Evolutionary conservation across 2,329 filamentous ascomycete species (phyloP).

Genomic region (Plenodomus tracheiphilus): DNA sequence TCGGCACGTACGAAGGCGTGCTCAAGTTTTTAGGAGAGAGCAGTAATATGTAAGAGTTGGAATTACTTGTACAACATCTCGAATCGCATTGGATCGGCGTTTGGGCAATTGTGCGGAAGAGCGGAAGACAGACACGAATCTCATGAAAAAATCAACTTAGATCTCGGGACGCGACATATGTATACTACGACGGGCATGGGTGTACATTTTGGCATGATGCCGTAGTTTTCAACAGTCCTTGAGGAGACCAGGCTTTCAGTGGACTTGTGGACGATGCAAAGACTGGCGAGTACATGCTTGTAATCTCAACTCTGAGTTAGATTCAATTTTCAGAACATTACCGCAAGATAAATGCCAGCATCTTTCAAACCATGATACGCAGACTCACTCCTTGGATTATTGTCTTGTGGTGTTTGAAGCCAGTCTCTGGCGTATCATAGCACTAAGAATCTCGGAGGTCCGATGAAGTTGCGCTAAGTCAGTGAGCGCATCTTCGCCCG

Average conservation of each 20-base stretch:
- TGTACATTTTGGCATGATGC: background rate
- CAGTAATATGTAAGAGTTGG: constrained; percentile 39
- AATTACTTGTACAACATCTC: constrained; percentile 10
- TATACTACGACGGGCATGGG: constrained; percentile 3
- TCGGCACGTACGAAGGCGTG: constrained; percentile 76
- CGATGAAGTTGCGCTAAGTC: constrained; percentile 13
- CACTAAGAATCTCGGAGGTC: constrained; percentile 7
- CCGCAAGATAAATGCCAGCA: too few species aligned
- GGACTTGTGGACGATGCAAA: background rate
- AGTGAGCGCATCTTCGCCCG: constrained; percentile 3
- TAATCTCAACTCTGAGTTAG: too few species aligned
- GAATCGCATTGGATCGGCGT: constrained; percentile 12
- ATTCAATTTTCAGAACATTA: too few species aligned
- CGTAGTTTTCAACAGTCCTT: background rate
- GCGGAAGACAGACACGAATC: background rate
- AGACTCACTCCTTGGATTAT: too few species aligned
- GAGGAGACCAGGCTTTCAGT: background rate
- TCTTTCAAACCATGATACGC: too few species aligned
- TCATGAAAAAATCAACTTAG: constrained; percentile 8
- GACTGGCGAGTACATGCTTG: background rate
- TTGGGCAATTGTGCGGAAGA: background rate
- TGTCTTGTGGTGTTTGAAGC: background rate
- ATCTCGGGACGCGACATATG: constrained; percentile 5
- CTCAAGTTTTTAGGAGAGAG: constrained; percentile 52
- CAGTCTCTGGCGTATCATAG: background rate